Percentiles rank a stretch among this genome's conserved stretches.
Conservation (phyloP, 169 alveolate genomes). For the Cyclospora cayetanensis region DNA sequence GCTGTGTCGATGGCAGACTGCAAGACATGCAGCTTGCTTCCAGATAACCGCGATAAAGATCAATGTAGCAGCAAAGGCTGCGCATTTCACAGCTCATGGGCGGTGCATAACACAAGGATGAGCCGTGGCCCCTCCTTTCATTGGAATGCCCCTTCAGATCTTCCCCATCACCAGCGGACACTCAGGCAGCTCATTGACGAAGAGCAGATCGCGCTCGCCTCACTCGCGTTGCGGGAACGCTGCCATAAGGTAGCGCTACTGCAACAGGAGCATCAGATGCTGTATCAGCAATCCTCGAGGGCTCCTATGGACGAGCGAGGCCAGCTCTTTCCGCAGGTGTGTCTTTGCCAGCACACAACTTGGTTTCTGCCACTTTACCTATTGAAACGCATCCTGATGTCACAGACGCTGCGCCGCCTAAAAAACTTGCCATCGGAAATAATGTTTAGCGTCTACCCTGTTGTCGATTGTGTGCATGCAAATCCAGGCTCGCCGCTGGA, state of each 20-base stretch:
- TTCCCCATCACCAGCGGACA: conserved; percentile 32
- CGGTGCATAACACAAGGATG: not conserved
- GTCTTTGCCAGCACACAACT: too few relatives aligned
- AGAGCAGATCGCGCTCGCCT: conserved; percentile 39
- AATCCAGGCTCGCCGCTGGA: conserved; percentile 66
- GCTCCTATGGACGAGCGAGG: conserved; percentile 65
- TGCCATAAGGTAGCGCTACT: conserved; percentile 19
- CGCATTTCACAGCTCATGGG: not conserved
- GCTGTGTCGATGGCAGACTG: not conserved
- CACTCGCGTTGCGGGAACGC: conserved; percentile 42
- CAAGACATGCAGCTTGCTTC: not conserved
- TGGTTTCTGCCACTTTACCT: too few relatives aligned
- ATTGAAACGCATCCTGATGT: too few relatives aligned
- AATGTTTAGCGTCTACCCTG: too few relatives aligned
- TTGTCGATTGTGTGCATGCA: not conserved
- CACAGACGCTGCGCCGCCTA: too few relatives aligned
- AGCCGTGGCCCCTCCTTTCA: too few relatives aligned
- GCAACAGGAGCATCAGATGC: conserved; percentile 58
- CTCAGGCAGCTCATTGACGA: conserved; percentile 64
- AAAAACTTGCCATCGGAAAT: too few relatives aligned
- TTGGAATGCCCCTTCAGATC: too few relatives aligned
- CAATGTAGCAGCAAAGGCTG: not conserved
- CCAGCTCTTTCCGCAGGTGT: conserved; percentile 63
- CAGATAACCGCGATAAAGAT: not conserved
- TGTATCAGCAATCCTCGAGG: conserved; percentile 58